Base-by-base conservation (phyloP, 805 yeast genomes). In the Candida lessepsii region DNA sequence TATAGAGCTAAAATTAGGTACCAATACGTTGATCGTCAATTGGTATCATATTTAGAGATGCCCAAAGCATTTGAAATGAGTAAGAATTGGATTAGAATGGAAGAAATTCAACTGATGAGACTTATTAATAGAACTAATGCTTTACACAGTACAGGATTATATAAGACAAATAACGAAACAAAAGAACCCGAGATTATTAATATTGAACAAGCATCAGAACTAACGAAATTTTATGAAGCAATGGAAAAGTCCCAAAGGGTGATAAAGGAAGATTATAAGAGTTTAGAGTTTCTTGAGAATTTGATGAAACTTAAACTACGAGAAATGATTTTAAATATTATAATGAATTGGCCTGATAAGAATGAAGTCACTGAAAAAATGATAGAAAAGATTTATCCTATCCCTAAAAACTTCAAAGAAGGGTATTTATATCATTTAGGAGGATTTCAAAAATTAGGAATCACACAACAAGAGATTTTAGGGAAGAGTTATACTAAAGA, bases 41-140 rank as follows among this genome's bases (percentile, higher is more conserved):
- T 73, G 21, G 41, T 67, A 2, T 49, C 57, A 10, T 73, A 75
- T 50, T 56, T 60, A 20, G 73, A 75, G 9, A 56, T 80, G 8
- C 84, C 85, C 1, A 63, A 65, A 3, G 75, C 81, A 1, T 57
- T 63, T 43, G 86, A 80, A 48, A 64, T 80, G 63, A 71, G 74
- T 44, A 65, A 64, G 6, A 54, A 53, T 14, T 71, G 64, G 41
- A 50, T 73, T 1, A 52, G 56, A 5, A 52, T 72, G 45, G 86
- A 80, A 24, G 38, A 39, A 11, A 29, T 33, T 16, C 38, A 33
- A 24, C 29, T 67, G 35, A 46, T 16, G 11, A 31, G 11, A 13
- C 35, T 31, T 10, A n/a, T 14, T 13, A 16, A 5, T 13, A 47
- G 9, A 28, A 46, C 30, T 45, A 40, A 45, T 15, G 58, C n/a